Evolutionary conservation across 176 grass and related monocot species (phyloP), one percentile per base, ranked within the genome.

Genomic region (Eleusine indica): DNA sequence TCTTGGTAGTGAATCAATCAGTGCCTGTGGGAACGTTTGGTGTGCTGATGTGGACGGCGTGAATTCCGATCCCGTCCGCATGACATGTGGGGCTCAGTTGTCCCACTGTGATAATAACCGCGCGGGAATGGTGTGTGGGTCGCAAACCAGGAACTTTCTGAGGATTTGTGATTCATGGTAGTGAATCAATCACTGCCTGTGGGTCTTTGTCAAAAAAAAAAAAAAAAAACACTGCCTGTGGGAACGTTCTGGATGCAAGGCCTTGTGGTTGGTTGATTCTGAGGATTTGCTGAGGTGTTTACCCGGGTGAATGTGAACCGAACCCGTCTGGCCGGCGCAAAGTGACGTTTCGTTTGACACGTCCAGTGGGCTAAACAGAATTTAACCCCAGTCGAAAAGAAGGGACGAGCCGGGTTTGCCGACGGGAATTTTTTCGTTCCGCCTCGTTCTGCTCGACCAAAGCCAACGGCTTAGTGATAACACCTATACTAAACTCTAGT

Each of bases 241-340:
- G 22, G 68, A 84, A 84, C 38, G 5, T 73, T 79, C 75, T 58
- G 39, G 48, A 74, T 28, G 5, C 7, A 9, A 66, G 37, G 38
- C 14, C 67, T 19, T 21, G 2, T 25, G 25, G 25, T 25, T 13
- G 25, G 53, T 4, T 17, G 5, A 47, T 47, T n/a, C 7, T 19
- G 19, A 6, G 44, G 14, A 18, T 64, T 44, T 48, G 75, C 57
- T 19, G 32, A 29, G 28, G 12, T 5, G 6, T 17, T 77, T 30
- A 64, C 40, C 8, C 22, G 39, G 47, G 14, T 2, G 8, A 47
- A 14, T 65, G 56, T 65, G 56, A 63, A 5, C n/a, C 3, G 73
- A n/a, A 37, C 61, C 43, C 5, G 9, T 51, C 1, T 67, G 28
- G 1, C 44, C 44, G 44, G 1, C 30, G 17, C 3, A 60, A 12